Evolutionary conservation across 2,329 filamentous ascomycete species (phyloP), one percentile per base, ranked within the genome.

Genomic region (Alternaria sp.): DNA sequence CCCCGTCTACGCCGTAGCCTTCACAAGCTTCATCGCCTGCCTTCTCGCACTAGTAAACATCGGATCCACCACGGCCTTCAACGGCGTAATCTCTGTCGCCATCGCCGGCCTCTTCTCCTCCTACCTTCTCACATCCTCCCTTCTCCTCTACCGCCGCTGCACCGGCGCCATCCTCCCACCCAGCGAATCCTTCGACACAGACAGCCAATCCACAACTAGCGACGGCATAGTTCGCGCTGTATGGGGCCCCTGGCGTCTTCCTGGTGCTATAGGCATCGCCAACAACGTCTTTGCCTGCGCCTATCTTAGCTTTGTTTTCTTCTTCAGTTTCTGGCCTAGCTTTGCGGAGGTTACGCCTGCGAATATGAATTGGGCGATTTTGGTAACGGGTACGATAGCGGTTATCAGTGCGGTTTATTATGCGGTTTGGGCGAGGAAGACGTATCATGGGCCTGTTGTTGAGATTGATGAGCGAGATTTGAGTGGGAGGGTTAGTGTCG

Each of bases 21-120:
- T 66, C 12, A 73, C 73, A 13, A 74, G 81, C 19, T 61, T 80
- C 8, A 71, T 83, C 25, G 79, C 80, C 28, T 70, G 76, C 23
- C 70, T 85, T 4, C 77, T 86, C 17, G 80, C 80, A 0, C 73
- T 86, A 17, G 82, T 86, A 71, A 85, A 85, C 66, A 80, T 86
- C 61, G 84, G 83, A 5, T 72, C 70, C 2, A 59, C 68, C 9
- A 62, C 65, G 6, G 74, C 71, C 4, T 77, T 76, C 67, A 74
- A 71, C 49, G 71, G 66, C 17, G 65, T 77, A 44, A 71, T 74
- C n/a, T 75, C 72, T 15, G 59, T 77, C 7, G 64, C 67, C 9
- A 71, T 77, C n/a, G 71, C 67, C 1, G 72, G 72, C 4, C 61
- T 77, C 15, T 76, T 72, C 54, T 62, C 66, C 1, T 75, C 73